Conservation (phyloP, 345 rosid genomes). For the Dovyalis caffra region DNA sequence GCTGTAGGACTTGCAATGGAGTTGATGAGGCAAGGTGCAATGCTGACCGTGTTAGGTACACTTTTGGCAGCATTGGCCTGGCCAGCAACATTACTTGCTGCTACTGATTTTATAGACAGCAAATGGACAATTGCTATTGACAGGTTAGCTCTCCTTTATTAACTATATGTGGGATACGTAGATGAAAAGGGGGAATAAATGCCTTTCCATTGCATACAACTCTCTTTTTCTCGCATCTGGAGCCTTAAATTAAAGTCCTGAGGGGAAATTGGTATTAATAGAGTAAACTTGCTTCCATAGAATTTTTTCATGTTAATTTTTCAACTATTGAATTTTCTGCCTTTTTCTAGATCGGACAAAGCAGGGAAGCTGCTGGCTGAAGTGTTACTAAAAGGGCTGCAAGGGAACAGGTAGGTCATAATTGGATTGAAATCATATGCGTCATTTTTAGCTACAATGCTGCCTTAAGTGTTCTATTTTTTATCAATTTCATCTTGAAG, state of each 20-base stretch:
- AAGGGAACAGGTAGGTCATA: slow-evolving; percentile 78
- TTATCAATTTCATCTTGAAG: not conserved
- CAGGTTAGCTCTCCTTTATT: slow-evolving; percentile 51
- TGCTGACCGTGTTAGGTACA: slow-evolving; percentile 87
- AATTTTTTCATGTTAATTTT: not conserved
- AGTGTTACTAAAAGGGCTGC: slow-evolving; percentile 77
- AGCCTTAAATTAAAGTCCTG: not conserved
- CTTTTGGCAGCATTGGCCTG: slow-evolving; percentile 82
- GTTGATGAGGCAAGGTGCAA: slow-evolving; percentile 95
- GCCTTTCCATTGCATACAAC: slow-evolving; percentile 8
- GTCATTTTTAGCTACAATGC: not conserved
- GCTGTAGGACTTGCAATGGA: slow-evolving; percentile 63
- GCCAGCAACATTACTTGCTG: slow-evolving; percentile 80
- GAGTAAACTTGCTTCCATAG: not conserved
- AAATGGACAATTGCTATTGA: slow-evolving; percentile 86
- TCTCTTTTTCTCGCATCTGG: not conserved
- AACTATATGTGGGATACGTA: not conserved
- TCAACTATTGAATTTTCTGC: slow-evolving; percentile 17
- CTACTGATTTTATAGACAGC: slow-evolving; percentile 91
- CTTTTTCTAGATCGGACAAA: slow-evolving; percentile 70
- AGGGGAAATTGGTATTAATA: not conserved
- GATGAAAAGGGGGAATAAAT: slow-evolving; percentile 5
- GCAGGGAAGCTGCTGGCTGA: slow-evolving; percentile 93
- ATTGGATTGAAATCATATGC: not conserved
- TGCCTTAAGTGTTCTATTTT: not conserved